Conservation (phyloP, 257 asterid genomes). For the Thymus mandschuricus region DNA sequence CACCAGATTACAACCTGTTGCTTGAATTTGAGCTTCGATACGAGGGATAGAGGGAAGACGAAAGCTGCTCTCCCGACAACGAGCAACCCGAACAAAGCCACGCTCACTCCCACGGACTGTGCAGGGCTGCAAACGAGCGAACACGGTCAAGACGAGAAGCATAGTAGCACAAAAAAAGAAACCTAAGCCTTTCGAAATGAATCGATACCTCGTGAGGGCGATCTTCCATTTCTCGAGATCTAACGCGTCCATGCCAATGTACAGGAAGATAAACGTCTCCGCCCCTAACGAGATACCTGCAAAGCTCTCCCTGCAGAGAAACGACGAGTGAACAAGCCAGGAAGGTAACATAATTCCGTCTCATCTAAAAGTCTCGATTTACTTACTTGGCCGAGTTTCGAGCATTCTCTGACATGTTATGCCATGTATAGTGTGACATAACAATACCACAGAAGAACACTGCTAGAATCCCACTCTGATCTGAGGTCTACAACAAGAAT, state of each 20-base stretch:
- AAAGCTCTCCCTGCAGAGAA: conserved; percentile 58
- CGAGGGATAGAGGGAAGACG: conserved; percentile 57
- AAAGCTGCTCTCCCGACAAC: conserved; percentile 71
- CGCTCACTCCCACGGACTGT: conserved; percentile 57
- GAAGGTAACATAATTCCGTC: no score
- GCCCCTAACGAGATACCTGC: conserved; percentile 67
- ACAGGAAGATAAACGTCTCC: conserved; percentile 68
- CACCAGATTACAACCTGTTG: no score
- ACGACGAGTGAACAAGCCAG: no score
- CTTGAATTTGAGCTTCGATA: conserved; percentile 38
- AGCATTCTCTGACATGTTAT: no score
- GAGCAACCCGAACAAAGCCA: conserved; percentile 54
- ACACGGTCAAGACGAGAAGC: neutral
- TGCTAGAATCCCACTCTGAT: no score
- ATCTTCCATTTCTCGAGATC: conserved; percentile 73
- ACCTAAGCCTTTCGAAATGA: neutral
- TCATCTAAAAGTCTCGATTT: conserved; percentile 27
- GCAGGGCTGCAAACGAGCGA: conserved; percentile 49
- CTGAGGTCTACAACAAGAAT: conserved; percentile 35
- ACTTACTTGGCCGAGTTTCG: neutral
- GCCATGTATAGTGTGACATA: no score
- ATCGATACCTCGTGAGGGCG: conserved; percentile 46
- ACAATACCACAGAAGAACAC: no score
- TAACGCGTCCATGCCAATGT: conserved; percentile 90
- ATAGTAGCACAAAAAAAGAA: no score